A percentile compares a stretch with the other conserved stretches of the same genome.
Conservation (phyloP, 225 moss, liverwort and hornwort genomes). For the Bryoerythrophyllum caledonicum region DNA sequence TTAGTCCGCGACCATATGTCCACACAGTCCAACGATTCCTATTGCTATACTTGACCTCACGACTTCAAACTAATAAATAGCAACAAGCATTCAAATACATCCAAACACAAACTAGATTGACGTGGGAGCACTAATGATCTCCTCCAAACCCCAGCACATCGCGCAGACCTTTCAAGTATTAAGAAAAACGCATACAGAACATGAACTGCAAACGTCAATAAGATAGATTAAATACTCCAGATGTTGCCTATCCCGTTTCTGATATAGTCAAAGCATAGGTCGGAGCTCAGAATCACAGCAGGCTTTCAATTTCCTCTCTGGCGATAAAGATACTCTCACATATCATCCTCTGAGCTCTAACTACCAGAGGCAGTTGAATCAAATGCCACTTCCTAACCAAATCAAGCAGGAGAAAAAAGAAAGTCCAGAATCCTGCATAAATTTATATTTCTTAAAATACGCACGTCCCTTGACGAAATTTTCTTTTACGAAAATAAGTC, state of each 20-base stretch:
- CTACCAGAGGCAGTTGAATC: not conserved
- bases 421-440: not conserved
- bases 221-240: not conserved
- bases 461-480: not conserved
- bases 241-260: constrained; percentile 1
- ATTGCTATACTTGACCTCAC: not conserved
- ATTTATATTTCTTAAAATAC: too few species aligned
- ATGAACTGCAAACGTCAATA: not conserved
- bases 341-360: not conserved
- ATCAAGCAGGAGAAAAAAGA: not conserved
- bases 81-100: not conserved
- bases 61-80: not conserved
- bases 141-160: not conserved
- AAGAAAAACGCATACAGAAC: not conserved
- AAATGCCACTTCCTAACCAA: not conserved
- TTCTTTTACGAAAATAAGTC: not conserved
- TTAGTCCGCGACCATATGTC: not conserved
- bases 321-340: not conserved
- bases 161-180: not conserved
- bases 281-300: not conserved
- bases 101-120: not conserved
- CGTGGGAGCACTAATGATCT: not conserved
- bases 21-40: not conserved
- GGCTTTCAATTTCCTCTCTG: not conserved
- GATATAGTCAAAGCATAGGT: not conserved